Percentiles rank a stretch among this genome's conserved stretches.
Conservation (phyloP, 2,329 filamentous ascomycete genomes). For the Botryotinia narcissicola region DNA sequence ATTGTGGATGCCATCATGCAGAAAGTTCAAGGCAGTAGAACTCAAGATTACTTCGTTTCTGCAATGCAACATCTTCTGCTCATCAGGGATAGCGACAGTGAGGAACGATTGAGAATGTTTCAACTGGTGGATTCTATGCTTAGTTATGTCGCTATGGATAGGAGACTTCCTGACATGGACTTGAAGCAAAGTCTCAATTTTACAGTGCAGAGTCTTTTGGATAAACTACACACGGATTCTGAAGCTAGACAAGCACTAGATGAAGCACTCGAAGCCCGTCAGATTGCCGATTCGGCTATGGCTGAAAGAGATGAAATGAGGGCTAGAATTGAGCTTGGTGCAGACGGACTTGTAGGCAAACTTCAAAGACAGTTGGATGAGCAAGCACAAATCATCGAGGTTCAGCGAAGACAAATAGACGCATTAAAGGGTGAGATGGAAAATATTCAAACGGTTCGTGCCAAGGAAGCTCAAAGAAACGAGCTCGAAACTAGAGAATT, state of each 20-base stretch:
- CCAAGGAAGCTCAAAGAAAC: slow-evolving; percentile 89
- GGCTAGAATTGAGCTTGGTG: slow-evolving; percentile 82
- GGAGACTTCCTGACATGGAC: slow-evolving; percentile 92
- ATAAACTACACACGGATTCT: slow-evolving; percentile 94
- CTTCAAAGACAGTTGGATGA: slow-evolving; percentile 93
- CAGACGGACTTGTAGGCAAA: slow-evolving; percentile 89
- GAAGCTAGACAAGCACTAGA: slow-evolving; percentile 90
- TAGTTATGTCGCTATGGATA: slow-evolving; percentile 98
- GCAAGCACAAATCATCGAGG: slow-evolving; percentile 84
- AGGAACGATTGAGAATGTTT: slow-evolving; percentile 92
- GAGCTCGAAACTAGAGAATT: slow-evolving; percentile 94
- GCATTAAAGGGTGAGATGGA: slow-evolving; percentile 85
- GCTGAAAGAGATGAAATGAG: slow-evolving; percentile 95
- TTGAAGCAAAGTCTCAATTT: slow-evolving; percentile 97
- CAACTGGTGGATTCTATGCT: slow-evolving; percentile 98
- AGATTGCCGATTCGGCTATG: slow-evolving; percentile 93
- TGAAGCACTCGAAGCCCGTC: slow-evolving; percentile 83
- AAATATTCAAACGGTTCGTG: slow-evolving; percentile 78
- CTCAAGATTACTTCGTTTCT: slow-evolving; percentile 94
- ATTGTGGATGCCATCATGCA: slow-evolving; percentile 92
- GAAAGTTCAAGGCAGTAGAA: slow-evolving; percentile 77
- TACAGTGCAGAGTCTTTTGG: slow-evolving; percentile 89
- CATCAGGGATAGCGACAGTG: slow-evolving; percentile 85
- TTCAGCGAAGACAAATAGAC: slow-evolving; percentile 82
- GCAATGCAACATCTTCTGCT: slow-evolving; percentile 92